phyloP scores from a whole-genome alignment of 805 yeast genomes.

The Ogataea dorogensis region DNA sequence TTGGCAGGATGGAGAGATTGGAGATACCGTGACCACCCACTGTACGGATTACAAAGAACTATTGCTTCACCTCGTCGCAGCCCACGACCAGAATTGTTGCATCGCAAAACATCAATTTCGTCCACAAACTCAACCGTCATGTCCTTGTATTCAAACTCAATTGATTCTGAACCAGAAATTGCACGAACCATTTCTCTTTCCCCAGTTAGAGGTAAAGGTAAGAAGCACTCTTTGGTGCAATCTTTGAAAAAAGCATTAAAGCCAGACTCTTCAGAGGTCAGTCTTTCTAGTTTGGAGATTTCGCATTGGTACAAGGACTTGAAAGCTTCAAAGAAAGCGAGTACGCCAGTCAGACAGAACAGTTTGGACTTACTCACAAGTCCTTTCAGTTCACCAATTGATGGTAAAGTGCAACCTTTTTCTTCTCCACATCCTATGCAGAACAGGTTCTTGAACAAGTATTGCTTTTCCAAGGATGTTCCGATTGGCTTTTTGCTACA shows the following conservation, averaged over 20 bases:
- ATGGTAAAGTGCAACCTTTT: slow-evolving; percentile 29
- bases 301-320: slow-evolving; percentile 14
- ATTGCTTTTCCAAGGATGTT: slow-evolving; percentile 66
- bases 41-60: slow-evolving; percentile 39
- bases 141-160: slow-evolving; percentile 14
- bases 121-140: slow-evolving; percentile 14
- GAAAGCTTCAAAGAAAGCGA: neutral
- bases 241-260: slow-evolving; percentile 22
- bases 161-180: slow-evolving; percentile 19
- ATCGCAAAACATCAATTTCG: slow-evolving; percentile 15
- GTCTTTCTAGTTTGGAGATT: slow-evolving; percentile 4
- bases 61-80: slow-evolving; percentile 3
- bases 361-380: slow-evolving; percentile 7
- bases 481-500: slow-evolving; percentile 79
- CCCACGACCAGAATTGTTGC: slow-evolving; percentile 4
- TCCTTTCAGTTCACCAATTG: neutral
- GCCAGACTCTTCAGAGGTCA: slow-evolving; percentile 2
- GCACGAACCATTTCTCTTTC: slow-evolving; percentile 20
- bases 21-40: slow-evolving; percentile 73
- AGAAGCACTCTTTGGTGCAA: slow-evolving; percentile 7
- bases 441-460: slow-evolving; percentile 58
- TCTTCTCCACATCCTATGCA: slow-evolving; percentile 55
- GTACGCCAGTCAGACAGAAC: neutral
- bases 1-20: slow-evolving; percentile 92
- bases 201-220: slow-evolving; percentile 18